A percentile compares a stretch with the other conserved stretches of the same genome.
Conservation (phyloP, 1,284 basidiomycete species). For the Exobasidium cylindrosporum region DNA sequence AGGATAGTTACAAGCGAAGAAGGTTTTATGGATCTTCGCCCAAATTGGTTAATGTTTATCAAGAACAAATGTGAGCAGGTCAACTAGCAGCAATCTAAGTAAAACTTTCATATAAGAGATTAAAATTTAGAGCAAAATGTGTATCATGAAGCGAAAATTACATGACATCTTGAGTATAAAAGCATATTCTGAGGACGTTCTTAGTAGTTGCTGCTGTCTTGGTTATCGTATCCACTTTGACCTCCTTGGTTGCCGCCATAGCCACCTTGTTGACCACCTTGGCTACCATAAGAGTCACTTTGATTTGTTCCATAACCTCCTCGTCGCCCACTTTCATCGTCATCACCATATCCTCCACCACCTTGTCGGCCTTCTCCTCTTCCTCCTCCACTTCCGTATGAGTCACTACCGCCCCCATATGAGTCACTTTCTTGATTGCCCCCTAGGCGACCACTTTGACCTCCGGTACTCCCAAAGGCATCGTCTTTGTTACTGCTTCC, state of each 20-base stretch:
- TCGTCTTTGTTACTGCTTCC: conserved; percentile 8
- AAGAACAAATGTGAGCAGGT: conserved; percentile 2
- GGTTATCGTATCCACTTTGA: neutral
- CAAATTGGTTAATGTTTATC: conserved; percentile 11
- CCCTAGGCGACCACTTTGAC: conserved; percentile 12
- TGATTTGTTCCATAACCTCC: too few relatives aligned
- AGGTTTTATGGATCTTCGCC: conserved; percentile 25
- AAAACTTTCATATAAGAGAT: too few relatives aligned
- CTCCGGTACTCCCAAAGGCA: conserved; percentile 17
- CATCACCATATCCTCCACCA: too few relatives aligned
- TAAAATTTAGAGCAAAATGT: neutral
- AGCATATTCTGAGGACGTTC: neutral
- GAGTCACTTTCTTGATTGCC: conserved; percentile 18
- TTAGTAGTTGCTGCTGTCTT: conserved; percentile 17
- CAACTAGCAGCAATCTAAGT: conserved; percentile 5
- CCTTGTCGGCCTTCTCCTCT: neutral
- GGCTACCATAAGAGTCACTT: conserved; percentile 14
- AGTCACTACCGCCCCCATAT: conserved; percentile 5
- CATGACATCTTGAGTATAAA: neutral
- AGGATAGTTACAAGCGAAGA: conserved; percentile 42
- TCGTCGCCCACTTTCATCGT: too few relatives aligned
- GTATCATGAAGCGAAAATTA: too few relatives aligned
- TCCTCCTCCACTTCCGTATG: neutral
- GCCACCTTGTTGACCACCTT: conserved; percentile 10
- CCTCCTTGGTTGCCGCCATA: conserved; percentile 5